phyloP scores from a whole-genome alignment of 2,329 filamentous ascomycete species.

The Pyricularia pennisetigena region DNA sequence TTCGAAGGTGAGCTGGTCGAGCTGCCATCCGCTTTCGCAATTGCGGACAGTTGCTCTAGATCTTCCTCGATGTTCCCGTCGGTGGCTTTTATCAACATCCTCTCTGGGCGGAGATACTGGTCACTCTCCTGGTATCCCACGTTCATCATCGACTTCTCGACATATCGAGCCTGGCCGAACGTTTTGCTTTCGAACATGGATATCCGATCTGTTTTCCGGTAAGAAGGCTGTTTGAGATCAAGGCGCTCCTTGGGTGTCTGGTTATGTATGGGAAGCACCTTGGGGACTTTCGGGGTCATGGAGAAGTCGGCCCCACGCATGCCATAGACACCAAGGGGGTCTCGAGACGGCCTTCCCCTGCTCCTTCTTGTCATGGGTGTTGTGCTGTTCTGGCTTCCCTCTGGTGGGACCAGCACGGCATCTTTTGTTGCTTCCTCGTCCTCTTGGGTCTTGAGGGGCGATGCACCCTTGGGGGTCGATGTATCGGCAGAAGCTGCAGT shows the following conservation, averaged over 20 bases:
- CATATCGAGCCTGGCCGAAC: constrained; percentile 78
- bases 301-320: constrained; percentile 19
- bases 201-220: constrained; percentile 70
- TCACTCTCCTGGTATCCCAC: constrained; percentile 95
- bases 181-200: constrained; percentile 75
- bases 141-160: constrained; percentile 92
- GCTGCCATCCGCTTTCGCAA: constrained; percentile 48
- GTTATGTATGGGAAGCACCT: constrained; percentile 66
- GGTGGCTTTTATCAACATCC: constrained; percentile 55
- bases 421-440: not conserved
- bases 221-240: constrained; percentile 67
- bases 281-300: constrained; percentile 43
- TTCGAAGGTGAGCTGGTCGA: constrained; percentile 28
- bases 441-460: not conserved
- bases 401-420: not conserved
- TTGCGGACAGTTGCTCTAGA: constrained; percentile 30
- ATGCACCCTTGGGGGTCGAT: not conserved
- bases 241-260: constrained; percentile 73
- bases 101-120: constrained; percentile 69
- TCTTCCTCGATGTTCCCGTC: constrained; percentile 53
- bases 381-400: not conserved
- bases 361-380: constrained; percentile 28
- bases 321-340: constrained; percentile 43
- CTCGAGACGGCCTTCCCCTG: constrained; percentile 35
- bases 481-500: not conserved